Conservation (phyloP, 176 grass and related monocot genomes). For the Elymus sibiricus region DNA sequence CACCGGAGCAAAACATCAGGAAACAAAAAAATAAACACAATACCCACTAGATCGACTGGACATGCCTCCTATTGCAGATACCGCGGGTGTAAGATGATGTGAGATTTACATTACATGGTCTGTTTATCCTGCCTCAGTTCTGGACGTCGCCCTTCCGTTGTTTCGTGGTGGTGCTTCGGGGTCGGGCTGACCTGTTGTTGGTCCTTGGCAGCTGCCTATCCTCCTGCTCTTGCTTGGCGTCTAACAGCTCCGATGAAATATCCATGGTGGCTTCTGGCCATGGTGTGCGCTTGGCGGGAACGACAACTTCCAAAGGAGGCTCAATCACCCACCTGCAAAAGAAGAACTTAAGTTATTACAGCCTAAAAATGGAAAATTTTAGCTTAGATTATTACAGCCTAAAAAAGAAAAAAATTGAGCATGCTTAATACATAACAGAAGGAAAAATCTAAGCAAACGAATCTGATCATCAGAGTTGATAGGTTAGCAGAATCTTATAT, state of each 20-base stretch:
- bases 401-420: not conserved
- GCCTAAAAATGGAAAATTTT: not conserved
- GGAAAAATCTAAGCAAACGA: not conserved
- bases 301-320: conserved; percentile 70
- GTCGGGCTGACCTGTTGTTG: conserved; percentile 43
- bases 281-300: conserved; percentile 81
- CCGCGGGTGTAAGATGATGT: conserved; percentile 24
- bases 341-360: not conserved
- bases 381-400: not conserved
- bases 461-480: not conserved
- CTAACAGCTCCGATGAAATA: conserved; percentile 26
- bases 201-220: conserved; percentile 48
- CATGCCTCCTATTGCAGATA: conserved; percentile 34
- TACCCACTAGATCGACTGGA: conserved; percentile 20
- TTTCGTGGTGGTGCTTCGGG: conserved; percentile 61
- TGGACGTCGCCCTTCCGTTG: conserved; percentile 58
- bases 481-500: not conserved
- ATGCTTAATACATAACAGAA: not conserved
- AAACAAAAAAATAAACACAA: conserved; percentile 14
- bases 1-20: conserved; percentile 30
- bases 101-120: conserved; percentile 37
- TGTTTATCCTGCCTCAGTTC: conserved; percentile 44
- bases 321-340: conserved; percentile 83
- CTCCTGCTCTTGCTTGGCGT: conserved; percentile 45
- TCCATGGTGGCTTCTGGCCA: conserved; percentile 66